Base-by-base conservation (phyloP, 495 filamentous ascomycete species). In the Lophium mytilinum region DNA sequence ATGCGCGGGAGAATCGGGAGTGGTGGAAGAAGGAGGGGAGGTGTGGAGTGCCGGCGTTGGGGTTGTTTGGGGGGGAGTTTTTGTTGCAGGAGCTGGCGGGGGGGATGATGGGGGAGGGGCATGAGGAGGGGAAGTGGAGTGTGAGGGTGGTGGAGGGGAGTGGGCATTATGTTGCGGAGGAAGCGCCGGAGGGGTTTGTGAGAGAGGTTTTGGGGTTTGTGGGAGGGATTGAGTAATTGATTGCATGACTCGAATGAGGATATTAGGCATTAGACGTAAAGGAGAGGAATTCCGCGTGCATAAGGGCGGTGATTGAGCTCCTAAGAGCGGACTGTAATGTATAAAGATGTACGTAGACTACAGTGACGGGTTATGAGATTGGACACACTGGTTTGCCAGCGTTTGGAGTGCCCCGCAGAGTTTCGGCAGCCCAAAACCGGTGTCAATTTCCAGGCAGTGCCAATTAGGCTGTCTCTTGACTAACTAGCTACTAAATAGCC, bases 151-250 rank as follows among this genome's bases (percentile, higher is more conserved):
- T 74, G 8, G 64, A 70, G 14, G 67, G 65, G 3, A 62, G 64
- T 43, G 73, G 66, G 30, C 73, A 75, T 61, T 73, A 63, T 46
- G 61, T 73, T 18, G 72, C 73, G 8, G 73, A 75, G 52, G 71
- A 75, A 46, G 71, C 73, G 48, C 73, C 73, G 8, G 56, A 67
- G 59, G 63, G 37, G 1, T 76, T 74, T 64, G 66, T 73, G n/a
- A 50, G 49, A 33, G 66, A 67, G 46, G 59, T 73, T 1, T 46
- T 72, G 61, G 60, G 30, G 7, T 71, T 73, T 54, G 58, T 72
- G 14, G 57, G 56, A 21, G 60, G 55, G 3, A 15, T 18, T 47
- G 21, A 47, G 10, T 47, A 8, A 39, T 39, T 39, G 37, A 9
- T 39, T 39, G 37, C n/a, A 39, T 8, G 37, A 39, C 8, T 39